Evolutionary conservation across 257 asterid species (phyloP), one percentile per base, ranked within the genome.

Genomic region (Lycium ferocissimum): DNA sequence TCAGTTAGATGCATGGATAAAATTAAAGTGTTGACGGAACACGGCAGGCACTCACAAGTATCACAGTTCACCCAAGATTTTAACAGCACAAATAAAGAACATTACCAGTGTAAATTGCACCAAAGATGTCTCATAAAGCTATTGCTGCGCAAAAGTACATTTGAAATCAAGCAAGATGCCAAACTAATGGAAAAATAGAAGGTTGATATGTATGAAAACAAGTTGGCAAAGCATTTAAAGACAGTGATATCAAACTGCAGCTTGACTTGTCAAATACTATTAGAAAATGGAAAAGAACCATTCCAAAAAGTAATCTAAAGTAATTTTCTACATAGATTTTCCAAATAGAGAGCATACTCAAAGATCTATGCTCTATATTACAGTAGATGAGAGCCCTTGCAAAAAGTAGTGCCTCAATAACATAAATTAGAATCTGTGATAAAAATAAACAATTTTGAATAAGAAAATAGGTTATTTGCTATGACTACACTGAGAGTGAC

Each of bases 21-120:
- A 49, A 76, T 26, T 43, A 2, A 75, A 20, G 81, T 22, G 45
- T 49, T 51, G 81, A 51, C 40, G 0, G 81, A 35, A 75, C 22
- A 75, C 12, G 38, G 62, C 62, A 83, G 20, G 10, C 80, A 38
- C 43, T 38, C 43, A 38, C 81, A 83, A 26, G 15, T 57, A 37
- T 83, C 69, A 14, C 9, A 17, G 67, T 43, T 67, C 65, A 33
- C 35, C 57, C 53, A 83, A 83, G 20, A 73, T 53, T 49, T 57
- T 43, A 82, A 58, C 9, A 56, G 12, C 33, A 37, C 69, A 69
- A 26, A 51, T 69, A 53, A 66, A 7, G 40, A 81, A 61, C 61
- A 26, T 57, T 20, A 57, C 63, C 69, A 58, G 70, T 57, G 71
- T 35, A 71, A 71, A 45, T 71, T n/a, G 12, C 61, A 43, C 33